Percentiles rank a stretch among this genome's conserved stretches.
phyloP scores from a whole-genome alignment of 2,329 filamentous ascomycete genomes.

The Aspergillus awamori region DNA sequence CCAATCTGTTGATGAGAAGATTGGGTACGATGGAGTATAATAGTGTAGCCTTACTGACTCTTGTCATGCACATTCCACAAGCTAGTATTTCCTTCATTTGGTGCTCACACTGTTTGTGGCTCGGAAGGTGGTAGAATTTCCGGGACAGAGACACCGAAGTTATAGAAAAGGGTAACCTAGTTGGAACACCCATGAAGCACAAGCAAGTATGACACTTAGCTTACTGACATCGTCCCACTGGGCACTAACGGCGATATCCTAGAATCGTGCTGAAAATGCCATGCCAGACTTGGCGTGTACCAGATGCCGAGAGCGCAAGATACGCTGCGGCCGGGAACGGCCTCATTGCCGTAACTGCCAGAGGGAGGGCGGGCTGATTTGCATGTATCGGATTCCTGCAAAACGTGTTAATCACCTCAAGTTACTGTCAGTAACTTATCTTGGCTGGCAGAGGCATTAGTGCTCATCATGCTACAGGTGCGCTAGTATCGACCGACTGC shows the following conservation, averaged over 20 bases:
- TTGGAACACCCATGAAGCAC: not conserved
- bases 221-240: not conserved
- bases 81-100: not conserved
- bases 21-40: not conserved
- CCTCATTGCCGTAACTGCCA: slow-evolving; percentile 11
- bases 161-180: not conserved
- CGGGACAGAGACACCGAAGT: not conserved
- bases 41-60: not conserved
- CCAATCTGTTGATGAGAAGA: not conserved
- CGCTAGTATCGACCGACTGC: slow-evolving; percentile 11
- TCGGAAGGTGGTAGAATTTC: not conserved
- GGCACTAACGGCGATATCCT: not conserved
- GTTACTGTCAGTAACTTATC: not conserved
- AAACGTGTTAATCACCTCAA: slow-evolving; percentile 13
- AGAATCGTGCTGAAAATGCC: not conserved
- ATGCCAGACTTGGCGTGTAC: slow-evolving; percentile 12
- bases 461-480: not conserved
- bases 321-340: slow-evolving; percentile 9
- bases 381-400: slow-evolving; percentile 10
- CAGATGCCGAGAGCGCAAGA: slow-evolving; percentile 13
- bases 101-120: not conserved
- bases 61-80: not conserved
- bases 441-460: not conserved
- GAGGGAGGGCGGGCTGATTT: slow-evolving; percentile 5
- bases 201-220: not conserved